Base-by-base conservation (phyloP, 139 green algal species). In the Choricystis sp. region DNA sequence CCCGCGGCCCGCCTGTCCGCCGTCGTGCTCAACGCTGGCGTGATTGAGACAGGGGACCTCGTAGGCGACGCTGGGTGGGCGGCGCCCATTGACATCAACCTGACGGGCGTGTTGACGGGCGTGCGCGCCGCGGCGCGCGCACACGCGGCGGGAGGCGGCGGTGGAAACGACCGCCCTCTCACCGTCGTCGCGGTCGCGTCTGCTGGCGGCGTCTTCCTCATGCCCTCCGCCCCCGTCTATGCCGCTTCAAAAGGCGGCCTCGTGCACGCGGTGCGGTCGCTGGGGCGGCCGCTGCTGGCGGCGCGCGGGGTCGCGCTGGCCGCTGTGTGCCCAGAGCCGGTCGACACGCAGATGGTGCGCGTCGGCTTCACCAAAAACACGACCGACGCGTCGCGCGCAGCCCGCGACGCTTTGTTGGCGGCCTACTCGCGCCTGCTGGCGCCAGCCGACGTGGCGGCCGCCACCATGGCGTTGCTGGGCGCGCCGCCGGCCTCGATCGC, bases 1-100 rank as follows among this genome's bases (percentile, higher is more conserved):
- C n/a, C n/a, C n/a, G n/a, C n/a, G 61, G 70, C 70, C 23, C 16
- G 61, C 1, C 63, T 89, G 9, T 72, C 86, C 49, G 49, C 85
- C 40, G 78, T 68, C 0, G 58, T 89, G 26, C 71, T 92, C 1
- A 94, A 90, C 60, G 86, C 86, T 25, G 86, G 86, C 49, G 86
- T 93, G 56, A 69, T 61, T 0, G 85, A 91, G 64, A 55, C 25
- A 23, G 70, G 55, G 20, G 61, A 71, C 49, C 40, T 75, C 40
- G 56, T 85, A 29, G 60, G 74, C 24, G 61, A 65, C 31, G 26
- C 22, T 2, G 24, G 66, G 57, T 86, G 84, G 78, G 71, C 84
- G 64, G 29, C 65, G 24, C 81, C 74, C 0, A 63, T 94, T 55
- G 81, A 90, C 23, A 61, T 94, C 25, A 72, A 94, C 59, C 74